phyloP scores from a whole-genome alignment of 192 early-diverging fungal species.

The Geosiphon pyriformis region DNA sequence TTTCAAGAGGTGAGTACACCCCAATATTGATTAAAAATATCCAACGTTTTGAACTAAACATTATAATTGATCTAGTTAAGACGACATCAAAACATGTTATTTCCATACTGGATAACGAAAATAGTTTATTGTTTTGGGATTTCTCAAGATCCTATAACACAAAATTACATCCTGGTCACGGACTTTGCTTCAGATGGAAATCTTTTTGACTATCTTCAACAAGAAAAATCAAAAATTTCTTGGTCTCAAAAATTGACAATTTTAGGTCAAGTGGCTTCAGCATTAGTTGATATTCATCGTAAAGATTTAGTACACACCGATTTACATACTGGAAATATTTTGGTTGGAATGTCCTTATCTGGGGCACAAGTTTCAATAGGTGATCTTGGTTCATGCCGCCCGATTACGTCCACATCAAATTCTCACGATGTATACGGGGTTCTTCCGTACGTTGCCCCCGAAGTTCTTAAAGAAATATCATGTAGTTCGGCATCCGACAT shows the following conservation, averaged over 20 bases:
- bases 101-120: neutral
- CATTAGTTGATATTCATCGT: neutral
- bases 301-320: neutral
- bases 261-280: neutral
- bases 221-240: neutral
- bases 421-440: neutral
- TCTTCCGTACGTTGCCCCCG: constrained; percentile 7
- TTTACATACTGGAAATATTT: neutral
- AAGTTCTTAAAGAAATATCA: neutral
- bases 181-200: constrained; percentile 1
- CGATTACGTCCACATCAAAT: neutral
- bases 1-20: neutral
- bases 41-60: neutral
- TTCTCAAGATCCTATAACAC: neutral
- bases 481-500: neutral
- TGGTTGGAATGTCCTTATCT: neutral
- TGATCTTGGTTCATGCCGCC: neutral
- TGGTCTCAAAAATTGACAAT: neutral
- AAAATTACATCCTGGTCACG: constrained; percentile 1
- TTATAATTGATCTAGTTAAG: neutral
- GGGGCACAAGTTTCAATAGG: neutral
- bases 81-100: neutral
- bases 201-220: neutral
- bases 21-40: neutral
- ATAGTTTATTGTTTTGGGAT: constrained; percentile 16